Conservation (phyloP, 306 rosid genomes). For the Sicyos edulis region DNA sequence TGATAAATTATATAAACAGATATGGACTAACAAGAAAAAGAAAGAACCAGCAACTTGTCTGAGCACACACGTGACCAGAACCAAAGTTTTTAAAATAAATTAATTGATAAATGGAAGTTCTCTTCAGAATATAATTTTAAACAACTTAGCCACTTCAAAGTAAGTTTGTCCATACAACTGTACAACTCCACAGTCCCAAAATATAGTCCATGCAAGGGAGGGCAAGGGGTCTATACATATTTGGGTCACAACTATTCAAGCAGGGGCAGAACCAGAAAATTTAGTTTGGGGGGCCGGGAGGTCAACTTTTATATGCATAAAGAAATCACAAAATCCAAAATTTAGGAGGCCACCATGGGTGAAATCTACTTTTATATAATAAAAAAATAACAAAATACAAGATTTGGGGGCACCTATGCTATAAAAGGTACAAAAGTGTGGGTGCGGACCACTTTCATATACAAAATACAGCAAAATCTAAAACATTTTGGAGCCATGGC, state of each 20-base stretch:
- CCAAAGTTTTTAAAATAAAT: not conserved
- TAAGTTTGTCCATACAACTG: not conserved
- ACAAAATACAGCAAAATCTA: too few species aligned
- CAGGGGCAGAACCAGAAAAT: too few species aligned
- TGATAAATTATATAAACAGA: not conserved
- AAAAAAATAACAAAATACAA: too few species aligned
- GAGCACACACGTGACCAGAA: not conserved
- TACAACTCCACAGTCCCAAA: not conserved
- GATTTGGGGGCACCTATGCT: too few species aligned
- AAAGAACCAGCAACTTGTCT: not conserved
- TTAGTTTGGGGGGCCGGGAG: too few species aligned
- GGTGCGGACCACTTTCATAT: too few species aligned
- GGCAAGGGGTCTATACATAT: not conserved
- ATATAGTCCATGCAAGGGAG: not conserved
- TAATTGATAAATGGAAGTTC: not conserved
- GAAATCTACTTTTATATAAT: too few species aligned
- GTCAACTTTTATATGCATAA: too few species aligned
- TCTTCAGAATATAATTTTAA: not conserved
- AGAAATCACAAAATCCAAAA: too few species aligned
- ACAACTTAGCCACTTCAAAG: not conserved
- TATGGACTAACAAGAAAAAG: not conserved
- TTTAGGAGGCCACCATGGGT: too few species aligned
- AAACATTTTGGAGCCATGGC: too few species aligned
- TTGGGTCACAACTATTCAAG: not conserved
- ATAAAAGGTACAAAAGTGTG: too few species aligned